Conservation (phyloP, 495 filamentous ascomycete genomes). For the Podospora fimiseda region DNA sequence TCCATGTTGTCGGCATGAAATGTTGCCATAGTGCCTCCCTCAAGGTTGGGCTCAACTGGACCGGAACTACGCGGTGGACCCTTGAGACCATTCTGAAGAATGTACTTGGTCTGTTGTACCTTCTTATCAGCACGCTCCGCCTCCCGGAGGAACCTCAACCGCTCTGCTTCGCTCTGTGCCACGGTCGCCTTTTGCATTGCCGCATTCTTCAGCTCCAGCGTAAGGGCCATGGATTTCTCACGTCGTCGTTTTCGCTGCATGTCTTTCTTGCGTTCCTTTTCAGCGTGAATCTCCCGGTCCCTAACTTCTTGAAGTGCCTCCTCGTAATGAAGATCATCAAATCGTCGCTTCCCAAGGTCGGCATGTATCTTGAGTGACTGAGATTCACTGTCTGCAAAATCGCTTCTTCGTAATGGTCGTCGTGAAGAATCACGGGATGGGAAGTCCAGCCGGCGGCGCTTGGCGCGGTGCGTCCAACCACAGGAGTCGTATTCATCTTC, state of each 20-base stretch:
- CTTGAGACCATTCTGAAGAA: constrained; percentile 75
- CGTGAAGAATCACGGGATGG: constrained; percentile 51
- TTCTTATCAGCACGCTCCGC: constrained; percentile 83
- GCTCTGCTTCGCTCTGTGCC: constrained; percentile 72
- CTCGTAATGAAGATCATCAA: constrained; percentile 43
- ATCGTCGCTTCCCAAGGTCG: constrained; percentile 44
- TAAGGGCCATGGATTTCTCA: constrained; percentile 85
- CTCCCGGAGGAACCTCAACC: constrained; percentile 67
- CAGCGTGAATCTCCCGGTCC: constrained; percentile 80
- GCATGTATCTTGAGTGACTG: constrained; percentile 41
- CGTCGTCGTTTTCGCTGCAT: constrained; percentile 97
- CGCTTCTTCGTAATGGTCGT: constrained; percentile 45
- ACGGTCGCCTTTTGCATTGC: constrained; percentile 68
- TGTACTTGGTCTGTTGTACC: constrained; percentile 72
- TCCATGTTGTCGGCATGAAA: constrained; percentile 65
- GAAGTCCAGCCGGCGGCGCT: constrained; percentile 58
- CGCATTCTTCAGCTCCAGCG: constrained; percentile 77
- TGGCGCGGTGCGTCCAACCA: constrained; percentile 44
- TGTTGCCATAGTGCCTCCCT: constrained; percentile 80
- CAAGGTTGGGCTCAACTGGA: constrained; percentile 71
- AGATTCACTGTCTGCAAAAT: constrained; percentile 27
- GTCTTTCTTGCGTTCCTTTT: constrained; percentile 99
- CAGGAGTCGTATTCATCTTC: constrained; percentile 55
- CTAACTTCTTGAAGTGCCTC: constrained; percentile 80
- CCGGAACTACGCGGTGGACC: constrained; percentile 74